phyloP scores from a whole-genome alignment of 495 filamentous ascomycete genomes.

The Penicillium mononematosum region DNA sequence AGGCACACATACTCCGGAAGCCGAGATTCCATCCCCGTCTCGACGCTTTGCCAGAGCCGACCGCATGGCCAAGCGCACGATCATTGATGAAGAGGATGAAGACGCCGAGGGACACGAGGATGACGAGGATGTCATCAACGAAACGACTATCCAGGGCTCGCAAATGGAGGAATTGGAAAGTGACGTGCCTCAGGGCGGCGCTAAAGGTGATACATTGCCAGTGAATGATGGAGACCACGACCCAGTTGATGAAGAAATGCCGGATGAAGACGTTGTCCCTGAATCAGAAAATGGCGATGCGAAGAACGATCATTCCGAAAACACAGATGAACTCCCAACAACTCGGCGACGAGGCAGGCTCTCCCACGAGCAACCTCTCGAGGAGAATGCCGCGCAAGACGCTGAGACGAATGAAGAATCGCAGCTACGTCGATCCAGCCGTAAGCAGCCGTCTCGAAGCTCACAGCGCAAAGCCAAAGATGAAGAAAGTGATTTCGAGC shows the following conservation, averaged over 20 bases:
- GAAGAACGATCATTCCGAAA: constrained; percentile 34
- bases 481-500: constrained; percentile 87
- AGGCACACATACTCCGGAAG: constrained; percentile 67
- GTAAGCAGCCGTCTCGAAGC: constrained; percentile 45
- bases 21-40: constrained; percentile 32
- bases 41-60: constrained; percentile 59
- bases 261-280: constrained; percentile 49
- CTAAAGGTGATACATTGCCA: constrained; percentile 33
- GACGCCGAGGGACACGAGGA: constrained; percentile 34
- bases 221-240: constrained; percentile 19
- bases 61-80: constrained; percentile 51
- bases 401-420: constrained; percentile 38
- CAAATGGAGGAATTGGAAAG: constrained; percentile 44
- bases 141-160: constrained; percentile 35
- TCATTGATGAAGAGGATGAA: constrained; percentile 61
- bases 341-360: constrained; percentile 51
- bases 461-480: constrained; percentile 58
- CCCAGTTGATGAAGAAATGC: constrained; percentile 41
- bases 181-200: constrained; percentile 38
- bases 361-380: constrained; percentile 26
- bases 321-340: constrained; percentile 64
- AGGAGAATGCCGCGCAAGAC: constrained; percentile 34
- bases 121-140: constrained; percentile 37
- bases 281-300: constrained; percentile 50
- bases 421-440: constrained; percentile 47